Evolutionary conservation across 768 basidiomycete species (phyloP), one percentile per base, ranked within the genome.

Genomic region (Candolleomyces aberdarensis): DNA sequence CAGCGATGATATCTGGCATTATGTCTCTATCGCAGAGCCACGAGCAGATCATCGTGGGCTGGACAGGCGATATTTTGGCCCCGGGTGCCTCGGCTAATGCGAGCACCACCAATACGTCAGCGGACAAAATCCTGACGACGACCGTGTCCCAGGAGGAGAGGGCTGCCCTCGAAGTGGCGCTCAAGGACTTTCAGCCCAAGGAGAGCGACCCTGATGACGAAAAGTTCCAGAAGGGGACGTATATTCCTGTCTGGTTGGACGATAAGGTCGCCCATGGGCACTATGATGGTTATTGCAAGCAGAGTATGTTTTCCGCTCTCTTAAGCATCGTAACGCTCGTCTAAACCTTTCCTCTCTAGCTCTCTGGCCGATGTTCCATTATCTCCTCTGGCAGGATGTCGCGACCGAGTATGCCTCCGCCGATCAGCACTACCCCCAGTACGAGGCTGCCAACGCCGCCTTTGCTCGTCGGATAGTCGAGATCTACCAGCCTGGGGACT

Each of bases 341-440:
- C 59, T 63, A 41, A 50, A 56, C 4, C 17, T 36, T 14, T 50
- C 47, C 19, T 17, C 55, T 22, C 0, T 67, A 96, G 94, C 88
- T 43, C 86, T 99, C 48, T 99, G 96, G 96, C 96, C 96, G 1
- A 78, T 98, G 46, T 97, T 98, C 84, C 97, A 98, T 76, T 98
- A 98, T 72, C 85, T 98, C 59, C 88, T 98, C 58, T 97, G 96
- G 91, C 95, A 96, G 72, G 97, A 98, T 71, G 93, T 95, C 61
- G 91, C 91, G 9, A 89, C 89, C 29, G 92, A 94, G 67, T 91
- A 92, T 66, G 87, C 91, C 1, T 90, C 90, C 3, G 94, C 93
- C 31, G 93, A 94, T 70, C 79, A 84, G 2, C 80, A 92, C 68
- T 99, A 94, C 80, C 81, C 86, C 39, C 83, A 86, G 48, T 96